Percentiles rank a stretch among this genome's conserved stretches.
phyloP scores from a whole-genome alignment of 2,329 filamentous ascomycete species.

The Aureobasidium vineae region DNA sequence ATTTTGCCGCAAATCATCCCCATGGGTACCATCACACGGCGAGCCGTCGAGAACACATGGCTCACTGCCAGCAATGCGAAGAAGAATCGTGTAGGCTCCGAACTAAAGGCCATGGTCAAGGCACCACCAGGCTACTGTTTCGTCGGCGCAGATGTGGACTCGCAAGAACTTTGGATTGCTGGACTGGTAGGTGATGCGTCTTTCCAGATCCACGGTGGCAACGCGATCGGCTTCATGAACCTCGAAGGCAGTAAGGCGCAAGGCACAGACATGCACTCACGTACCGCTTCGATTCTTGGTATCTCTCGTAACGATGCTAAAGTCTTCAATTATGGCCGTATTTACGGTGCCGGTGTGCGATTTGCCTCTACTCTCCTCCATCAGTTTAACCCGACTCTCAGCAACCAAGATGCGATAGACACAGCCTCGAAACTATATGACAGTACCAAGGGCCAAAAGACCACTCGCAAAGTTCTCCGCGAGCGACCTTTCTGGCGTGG shows the following conservation, averaged over 20 bases:
- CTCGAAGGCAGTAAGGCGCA: slow-evolving; percentile 92
- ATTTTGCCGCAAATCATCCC: slow-evolving; percentile 95
- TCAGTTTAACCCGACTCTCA: slow-evolving; percentile 86
- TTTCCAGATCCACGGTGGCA: slow-evolving; percentile 92
- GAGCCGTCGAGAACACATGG: slow-evolving; percentile 98
- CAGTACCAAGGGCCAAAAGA: slow-evolving; percentile 87
- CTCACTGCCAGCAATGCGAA: slow-evolving; percentile 97
- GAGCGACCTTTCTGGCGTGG: slow-evolving; percentile 88
- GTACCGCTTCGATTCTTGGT: slow-evolving; percentile 85
- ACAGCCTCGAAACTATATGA: slow-evolving; percentile 80
- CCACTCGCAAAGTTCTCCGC: slow-evolving; percentile 67
- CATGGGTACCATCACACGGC: slow-evolving; percentile 94
- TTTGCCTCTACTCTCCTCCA: slow-evolving; percentile 87
- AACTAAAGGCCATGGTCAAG: slow-evolving; percentile 94
- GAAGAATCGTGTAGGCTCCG: slow-evolving; percentile 90
- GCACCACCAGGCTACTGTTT: slow-evolving; percentile 89
- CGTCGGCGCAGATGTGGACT: slow-evolving; percentile 96
- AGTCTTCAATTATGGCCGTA: slow-evolving; percentile 97
- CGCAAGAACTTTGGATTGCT: slow-evolving; percentile 96
- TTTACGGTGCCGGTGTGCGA: slow-evolving; percentile 94
- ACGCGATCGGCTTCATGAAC: slow-evolving; percentile 98
- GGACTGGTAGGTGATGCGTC: slow-evolving; percentile 91
- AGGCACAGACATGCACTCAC: slow-evolving; percentile 90
- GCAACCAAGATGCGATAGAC: slow-evolving; percentile 71
- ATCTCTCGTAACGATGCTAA: slow-evolving; percentile 96